Evolutionary conservation across 2,329 filamentous ascomycete species (phyloP).

Genomic region (Xylariaceae sp.): DNA sequence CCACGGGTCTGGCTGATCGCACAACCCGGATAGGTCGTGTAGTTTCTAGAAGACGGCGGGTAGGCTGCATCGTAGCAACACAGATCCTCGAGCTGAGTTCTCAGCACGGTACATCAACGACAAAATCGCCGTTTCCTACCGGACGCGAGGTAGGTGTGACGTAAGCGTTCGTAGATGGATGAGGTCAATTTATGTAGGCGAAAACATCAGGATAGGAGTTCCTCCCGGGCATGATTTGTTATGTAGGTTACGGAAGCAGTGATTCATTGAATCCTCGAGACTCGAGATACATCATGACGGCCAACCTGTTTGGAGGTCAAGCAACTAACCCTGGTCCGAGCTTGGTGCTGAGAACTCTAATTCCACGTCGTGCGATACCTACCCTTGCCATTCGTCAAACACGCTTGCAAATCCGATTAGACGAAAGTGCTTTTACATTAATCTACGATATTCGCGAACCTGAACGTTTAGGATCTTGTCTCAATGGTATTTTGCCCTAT

Average conservation of each 20-base stretch:
- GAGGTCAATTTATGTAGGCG: background rate
- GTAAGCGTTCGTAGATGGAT: background rate
- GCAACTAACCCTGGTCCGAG: background rate
- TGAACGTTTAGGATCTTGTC: too few species aligned
- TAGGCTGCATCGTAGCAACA: background rate
- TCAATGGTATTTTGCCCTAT: too few species aligned
- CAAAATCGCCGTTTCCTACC: background rate
- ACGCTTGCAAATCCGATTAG: too few species aligned
- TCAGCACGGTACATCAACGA: background rate
- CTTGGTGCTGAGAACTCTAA: background rate
- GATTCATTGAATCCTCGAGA: background rate
- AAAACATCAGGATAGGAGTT: background rate
- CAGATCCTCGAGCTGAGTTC: background rate
- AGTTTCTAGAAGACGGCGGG: background rate
- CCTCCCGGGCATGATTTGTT: background rate
- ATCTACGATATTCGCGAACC: too few species aligned
- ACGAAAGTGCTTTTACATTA: too few species aligned
- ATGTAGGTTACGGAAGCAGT: background rate
- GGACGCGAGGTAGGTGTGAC: background rate
- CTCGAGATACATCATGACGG: background rate
- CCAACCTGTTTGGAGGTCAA: too few species aligned
- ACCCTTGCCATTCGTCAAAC: too few species aligned
- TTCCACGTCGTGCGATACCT: background rate
- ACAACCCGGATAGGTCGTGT: constrained; percentile 3
- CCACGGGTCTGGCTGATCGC: background rate